Percentiles rank a stretch among this genome's conserved stretches.
phyloP scores from a whole-genome alignment of 2,329 filamentous ascomycete species.

The Simplicillium aogashimaense region DNA sequence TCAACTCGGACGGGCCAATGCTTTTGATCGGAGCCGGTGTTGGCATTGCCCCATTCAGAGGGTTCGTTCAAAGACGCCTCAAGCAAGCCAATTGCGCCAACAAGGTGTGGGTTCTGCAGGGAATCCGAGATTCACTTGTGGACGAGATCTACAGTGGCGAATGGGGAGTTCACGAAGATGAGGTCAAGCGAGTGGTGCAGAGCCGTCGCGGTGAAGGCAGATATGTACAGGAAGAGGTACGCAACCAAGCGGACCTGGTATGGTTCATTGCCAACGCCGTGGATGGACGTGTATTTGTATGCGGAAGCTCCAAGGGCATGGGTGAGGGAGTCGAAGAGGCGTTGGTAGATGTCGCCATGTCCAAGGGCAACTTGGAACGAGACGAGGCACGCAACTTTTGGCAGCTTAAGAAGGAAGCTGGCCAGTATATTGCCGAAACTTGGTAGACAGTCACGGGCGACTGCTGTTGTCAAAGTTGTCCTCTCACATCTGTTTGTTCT shows the following conservation, averaged over 20 bases:
- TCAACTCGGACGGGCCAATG: conserved; percentile 92
- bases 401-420: conserved; percentile 81
- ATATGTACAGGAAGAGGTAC: conserved; percentile 95
- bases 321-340: conserved; percentile 89
- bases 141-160: conserved; percentile 97
- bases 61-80: conserved; percentile 88
- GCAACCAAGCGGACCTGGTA: conserved; percentile 85
- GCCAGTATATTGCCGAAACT: conserved; percentile 88
- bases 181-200: conserved; percentile 75
- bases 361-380: conserved; percentile 76
- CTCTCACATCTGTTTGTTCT: too few relatives aligned
- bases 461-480: background rate
- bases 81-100: conserved; percentile 95
- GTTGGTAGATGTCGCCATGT: conserved; percentile 82
- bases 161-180: conserved; percentile 85
- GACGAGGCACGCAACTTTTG: conserved; percentile 83
- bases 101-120: conserved; percentile 95
- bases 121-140: conserved; percentile 83
- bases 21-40: conserved; percentile 93
- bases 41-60: conserved; percentile 92
- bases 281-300: conserved; percentile 95
- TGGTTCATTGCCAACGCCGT: conserved; percentile 96
- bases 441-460: conserved; percentile 36
- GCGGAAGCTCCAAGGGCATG: conserved; percentile 86
- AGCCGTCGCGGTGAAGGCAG: conserved; percentile 67